Evolutionary conservation across 169 alveolate species (phyloP), one percentile per base, ranked within the genome.

Genomic region (Plasmodium gonderi): DNA sequence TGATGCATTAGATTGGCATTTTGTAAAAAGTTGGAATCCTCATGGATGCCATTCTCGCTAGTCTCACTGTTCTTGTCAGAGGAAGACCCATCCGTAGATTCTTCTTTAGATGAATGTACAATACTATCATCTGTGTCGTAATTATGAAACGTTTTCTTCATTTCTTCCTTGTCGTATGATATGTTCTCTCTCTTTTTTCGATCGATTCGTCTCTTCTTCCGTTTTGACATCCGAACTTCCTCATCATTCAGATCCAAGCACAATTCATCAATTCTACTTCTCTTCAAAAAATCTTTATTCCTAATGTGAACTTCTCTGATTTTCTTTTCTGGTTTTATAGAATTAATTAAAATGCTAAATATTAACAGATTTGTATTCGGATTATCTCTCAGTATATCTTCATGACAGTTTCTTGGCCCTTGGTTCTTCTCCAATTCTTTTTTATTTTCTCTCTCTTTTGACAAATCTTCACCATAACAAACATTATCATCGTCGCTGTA

Each of bases 271-370:
- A 75, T 74, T 87, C 67, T 54, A 20, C 54, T 3, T 40, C 79
- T 74, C 49, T 76, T 75, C 72, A 87, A 40, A 33, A 54, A 74
- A 40, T 47, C 74, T 0, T 42, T 75, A 33, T 65, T 87, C 49
- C 68, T 87, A 29, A 76, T 26, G 8, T 87, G 83, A 20, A 78
- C 33, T 4, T 31, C 36, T 38, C 42, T 42, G 26, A 45, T 69
- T 67, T 90, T 90, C 51, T 90, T 79, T n/a, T 65, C 72, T 23
- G 94, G 94, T 45, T 90, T 90, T n/a, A 90, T 68, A 0, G 94
- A 90, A 29, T 90, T 90, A 23, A 90, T 78, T 78, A 90, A 69
- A 45, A 90, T 79, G 29, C 80, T 77, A 45, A 40, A 90, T 31
- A 90, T 78, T 4, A 90, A 64, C 17, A 78, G 65, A 40, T 65